Percentiles rank a stretch among this genome's conserved stretches.
Conservation (phyloP, 1,284 basidiomycete genomes). For the Apiotrichum domesticum region DNA sequence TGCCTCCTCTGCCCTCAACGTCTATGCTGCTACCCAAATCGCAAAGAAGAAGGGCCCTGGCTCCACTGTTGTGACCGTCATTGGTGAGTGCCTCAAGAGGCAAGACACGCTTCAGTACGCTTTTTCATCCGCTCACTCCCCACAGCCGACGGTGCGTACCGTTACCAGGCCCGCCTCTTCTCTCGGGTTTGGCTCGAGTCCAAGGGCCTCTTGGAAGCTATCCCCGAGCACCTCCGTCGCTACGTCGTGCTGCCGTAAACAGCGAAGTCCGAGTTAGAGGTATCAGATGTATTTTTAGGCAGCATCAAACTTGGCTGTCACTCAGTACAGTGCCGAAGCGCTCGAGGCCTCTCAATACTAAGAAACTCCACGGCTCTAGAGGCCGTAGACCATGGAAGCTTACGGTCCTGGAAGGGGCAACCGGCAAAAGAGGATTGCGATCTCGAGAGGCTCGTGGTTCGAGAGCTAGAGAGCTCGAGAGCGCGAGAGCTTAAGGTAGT, state of each 20-base stretch:
- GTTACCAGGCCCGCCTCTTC: conserved; percentile 90
- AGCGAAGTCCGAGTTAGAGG: background rate
- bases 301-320: background rate
- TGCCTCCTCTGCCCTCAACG: conserved; percentile 92
- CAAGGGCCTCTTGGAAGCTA: conserved; percentile 71
- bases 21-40: conserved; percentile 85
- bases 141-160: conserved; percentile 16
- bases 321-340: too few species aligned
- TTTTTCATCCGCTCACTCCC: too few species aligned
- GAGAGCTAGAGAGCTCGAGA: too few species aligned
- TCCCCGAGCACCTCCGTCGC: conserved; percentile 74
- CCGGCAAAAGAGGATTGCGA: too few species aligned
- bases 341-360: too few species aligned
- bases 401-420: too few species aligned
- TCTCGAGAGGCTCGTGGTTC: too few species aligned
- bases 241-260: conserved; percentile 69
- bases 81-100: conserved; percentile 39
- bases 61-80: conserved; percentile 78
- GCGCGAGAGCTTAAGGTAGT: too few species aligned
- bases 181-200: conserved; percentile 87
- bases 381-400: too few species aligned
- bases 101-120: background rate
- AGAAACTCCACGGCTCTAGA: too few species aligned
- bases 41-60: conserved; percentile 73
- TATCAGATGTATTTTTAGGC: background rate